Evolutionary conservation across 1,284 basidiomycete genomes (phyloP).

Genomic region (Somion occarium): DNA sequence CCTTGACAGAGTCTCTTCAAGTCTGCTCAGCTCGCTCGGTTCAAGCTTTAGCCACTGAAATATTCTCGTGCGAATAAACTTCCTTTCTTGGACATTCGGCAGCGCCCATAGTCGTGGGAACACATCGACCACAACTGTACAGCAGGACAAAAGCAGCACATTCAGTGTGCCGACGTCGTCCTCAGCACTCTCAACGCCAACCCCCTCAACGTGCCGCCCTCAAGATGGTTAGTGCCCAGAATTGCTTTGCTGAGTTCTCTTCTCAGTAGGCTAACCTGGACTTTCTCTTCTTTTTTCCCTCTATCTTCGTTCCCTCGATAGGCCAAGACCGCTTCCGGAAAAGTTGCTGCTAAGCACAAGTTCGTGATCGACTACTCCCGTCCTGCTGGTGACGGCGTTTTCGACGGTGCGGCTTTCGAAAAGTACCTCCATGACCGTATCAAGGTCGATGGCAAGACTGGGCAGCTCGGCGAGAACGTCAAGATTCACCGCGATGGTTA

Average conservation of each 20-base stretch:
- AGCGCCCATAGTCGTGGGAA: conserved; percentile 12
- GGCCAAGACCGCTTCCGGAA: conserved; percentile 69
- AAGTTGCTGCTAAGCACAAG: conserved; percentile 77
- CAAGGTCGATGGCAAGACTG: conserved; percentile 79
- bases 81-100: neutral
- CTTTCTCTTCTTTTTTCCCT: conserved; percentile 28
- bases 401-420: conserved; percentile 89
- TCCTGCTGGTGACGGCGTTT: conserved; percentile 86
- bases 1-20: neutral
- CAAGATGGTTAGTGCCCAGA: conserved; percentile 67
- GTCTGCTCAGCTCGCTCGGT: neutral
- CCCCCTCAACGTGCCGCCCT: conserved; percentile 18
- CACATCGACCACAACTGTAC: conserved; percentile 13
- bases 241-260: conserved; percentile 86
- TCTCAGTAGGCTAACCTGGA: conserved; percentile 85
- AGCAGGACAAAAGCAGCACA: conserved; percentile 13
- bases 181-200: conserved; percentile 24
- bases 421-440: conserved; percentile 94
- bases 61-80: neutral
- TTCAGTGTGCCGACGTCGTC: conserved; percentile 3
- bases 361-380: conserved; percentile 94
- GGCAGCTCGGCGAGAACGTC: conserved; percentile 84
- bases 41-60: neutral
- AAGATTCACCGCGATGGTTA: conserved; percentile 80
- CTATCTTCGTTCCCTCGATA: conserved; percentile 39